Base-by-base conservation (phyloP, 306 rosid species). In the Lupinus albus region DNA sequence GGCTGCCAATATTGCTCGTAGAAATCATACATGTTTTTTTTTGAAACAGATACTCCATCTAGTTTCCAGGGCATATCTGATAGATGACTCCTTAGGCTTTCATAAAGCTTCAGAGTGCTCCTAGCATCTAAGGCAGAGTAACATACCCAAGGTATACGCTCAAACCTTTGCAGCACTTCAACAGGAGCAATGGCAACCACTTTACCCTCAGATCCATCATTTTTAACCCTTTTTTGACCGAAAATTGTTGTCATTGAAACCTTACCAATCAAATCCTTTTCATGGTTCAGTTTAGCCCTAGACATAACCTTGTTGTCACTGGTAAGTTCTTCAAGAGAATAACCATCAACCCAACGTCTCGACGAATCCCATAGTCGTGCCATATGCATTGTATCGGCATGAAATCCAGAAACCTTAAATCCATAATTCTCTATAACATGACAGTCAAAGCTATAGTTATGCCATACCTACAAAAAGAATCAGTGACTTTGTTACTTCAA, bases 281-380 rank as follows among this genome's bases (percentile, higher is more conserved):
- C 81, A 68, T 17, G 36, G 36, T 38, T 60, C 55, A 68, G 54
- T 18, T 62, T 41, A 68, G 89, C 81, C 80, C 82, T 79, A 71
- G 88, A 83, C 98, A 89, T 93, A 68, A 89, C 90, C 53, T 12
- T 73, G 57, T 50, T 64, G 67, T 88, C 91, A 60, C 87, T 68
- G 4, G 91, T 77, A 51, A 93, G 97, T 65, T 91, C 97, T 85
- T 90, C 99, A 64, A 93, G 97, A 78, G 99, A 93, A 81, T 93
- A 93, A 36, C 99, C 99, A 48, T 97, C 99, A 67, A 68, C 80
- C 53, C 70, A 68, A 17, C 90, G 88, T 64, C 99, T 90, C 11
- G 99, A 90, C 64, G 99, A 93, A 88, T 93, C 92, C 99, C 99
- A 93, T 45, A 93, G 70, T 42, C 99, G 89, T 51, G 99, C 99